A percentile compares a stretch with the other conserved stretches of the same genome.
These are phyloP conservation scores for Fusarium mexicanum DNA, from an alignment of 2,329 filamentous ascomycete genomes.

Conservation along the genomic window DNA sequence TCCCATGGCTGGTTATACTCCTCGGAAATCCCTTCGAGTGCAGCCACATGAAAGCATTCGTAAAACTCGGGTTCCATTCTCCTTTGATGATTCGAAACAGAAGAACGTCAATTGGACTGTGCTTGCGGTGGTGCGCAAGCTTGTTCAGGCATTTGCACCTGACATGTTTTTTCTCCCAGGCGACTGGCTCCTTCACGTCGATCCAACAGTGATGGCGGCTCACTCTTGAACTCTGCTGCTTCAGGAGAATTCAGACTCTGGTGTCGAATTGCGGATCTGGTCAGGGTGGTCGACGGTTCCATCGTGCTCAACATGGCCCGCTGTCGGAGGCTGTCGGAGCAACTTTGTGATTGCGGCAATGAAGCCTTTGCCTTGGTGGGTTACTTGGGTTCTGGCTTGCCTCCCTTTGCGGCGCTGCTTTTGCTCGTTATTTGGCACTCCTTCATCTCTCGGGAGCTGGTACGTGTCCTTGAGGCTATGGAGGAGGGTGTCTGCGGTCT, in stretches of 20 bases:
- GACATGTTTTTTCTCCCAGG: background rate
- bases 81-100: background rate
- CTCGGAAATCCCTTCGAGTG: background rate
- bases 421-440: no score
- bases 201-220: background rate
- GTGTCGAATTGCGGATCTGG: background rate
- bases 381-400: background rate
- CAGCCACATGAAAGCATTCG: background rate
- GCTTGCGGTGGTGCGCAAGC: background rate
- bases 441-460: no score
- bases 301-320: background rate
- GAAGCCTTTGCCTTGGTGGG: background rate
- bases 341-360: background rate
- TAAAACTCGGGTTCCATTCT: background rate
- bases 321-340: background rate
- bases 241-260: background rate
- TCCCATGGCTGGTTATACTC: background rate
- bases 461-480: no score
- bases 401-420: background rate
- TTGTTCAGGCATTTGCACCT: background rate
- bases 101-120: background rate
- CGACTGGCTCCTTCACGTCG: background rate
- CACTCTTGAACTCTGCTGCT: background rate
- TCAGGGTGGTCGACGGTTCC: background rate
- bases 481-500: no score